Conservation (phyloP, 2,329 filamentous ascomycete genomes). For the Xylariomycetidae sp. region DNA sequence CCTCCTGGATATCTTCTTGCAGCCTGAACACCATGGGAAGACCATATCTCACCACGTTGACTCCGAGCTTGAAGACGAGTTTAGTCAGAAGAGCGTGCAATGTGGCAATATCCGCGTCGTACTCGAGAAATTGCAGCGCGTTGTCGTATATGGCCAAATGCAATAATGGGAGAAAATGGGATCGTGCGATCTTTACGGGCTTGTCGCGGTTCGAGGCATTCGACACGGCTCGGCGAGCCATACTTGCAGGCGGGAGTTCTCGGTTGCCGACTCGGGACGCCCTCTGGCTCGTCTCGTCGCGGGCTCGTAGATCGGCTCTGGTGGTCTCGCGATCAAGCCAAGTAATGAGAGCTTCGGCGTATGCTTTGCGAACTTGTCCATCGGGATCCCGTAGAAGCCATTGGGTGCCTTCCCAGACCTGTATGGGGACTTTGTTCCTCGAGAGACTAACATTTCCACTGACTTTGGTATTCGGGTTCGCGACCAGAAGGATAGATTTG, state of each 20-base stretch:
- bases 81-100: constrained; percentile 73
- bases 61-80: constrained; percentile 71
- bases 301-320: constrained; percentile 57
- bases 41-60: constrained; percentile 75
- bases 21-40: constrained; percentile 85
- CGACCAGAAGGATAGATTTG: constrained; percentile 76
- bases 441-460: constrained; percentile 59
- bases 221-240: constrained; percentile 62
- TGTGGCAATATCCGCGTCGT: constrained; percentile 69
- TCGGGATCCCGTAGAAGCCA: constrained; percentile 83
- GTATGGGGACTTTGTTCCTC: constrained; percentile 70
- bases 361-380: constrained; percentile 74
- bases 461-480: constrained; percentile 62
- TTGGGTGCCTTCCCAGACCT: constrained; percentile 94
- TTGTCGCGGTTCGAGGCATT: constrained; percentile 61
- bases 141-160: constrained; percentile 90
- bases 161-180: constrained; percentile 75
- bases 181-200: constrained; percentile 46
- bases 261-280: constrained; percentile 37
- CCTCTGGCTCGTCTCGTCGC: constrained; percentile 48
- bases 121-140: constrained; percentile 67
- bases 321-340: constrained; percentile 84
- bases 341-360: constrained; percentile 74
- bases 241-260: constrained; percentile 36
- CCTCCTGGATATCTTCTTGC: constrained; percentile 73